Conservation (phyloP, 2,329 filamentous ascomycete species). For the Aspergillus viridinutans region DNA sequence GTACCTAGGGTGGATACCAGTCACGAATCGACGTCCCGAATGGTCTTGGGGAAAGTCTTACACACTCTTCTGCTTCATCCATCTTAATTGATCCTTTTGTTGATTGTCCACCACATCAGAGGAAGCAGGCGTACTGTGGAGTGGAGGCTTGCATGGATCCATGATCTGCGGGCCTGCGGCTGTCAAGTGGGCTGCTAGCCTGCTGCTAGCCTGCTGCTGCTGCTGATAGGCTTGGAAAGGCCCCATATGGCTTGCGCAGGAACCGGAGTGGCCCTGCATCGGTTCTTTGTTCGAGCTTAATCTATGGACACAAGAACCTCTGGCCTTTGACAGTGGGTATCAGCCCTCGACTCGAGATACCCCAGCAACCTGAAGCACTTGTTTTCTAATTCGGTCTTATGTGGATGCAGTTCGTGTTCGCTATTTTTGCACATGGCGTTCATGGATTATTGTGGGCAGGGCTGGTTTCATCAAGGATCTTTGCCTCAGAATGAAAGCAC, state of each 20-base stretch:
- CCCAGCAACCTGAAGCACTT: not conserved
- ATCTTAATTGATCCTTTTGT: not conserved
- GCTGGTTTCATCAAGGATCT: not conserved
- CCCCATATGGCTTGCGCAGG: slow-evolving; percentile 20
- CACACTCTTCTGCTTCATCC: not conserved
- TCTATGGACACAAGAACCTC: not conserved
- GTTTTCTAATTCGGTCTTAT: not conserved
- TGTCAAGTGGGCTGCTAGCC: slow-evolving; percentile 5
- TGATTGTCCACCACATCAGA: not conserved
- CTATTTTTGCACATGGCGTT: not conserved
- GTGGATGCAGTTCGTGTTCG: not conserved
- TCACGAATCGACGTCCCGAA: not conserved
- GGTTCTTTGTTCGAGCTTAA: slow-evolving; percentile 2
- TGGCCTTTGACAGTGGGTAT: not conserved
- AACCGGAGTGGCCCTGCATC: slow-evolving; percentile 15
- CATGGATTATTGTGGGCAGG: not conserved
- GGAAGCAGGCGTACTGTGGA: not conserved
- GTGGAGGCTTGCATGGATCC: not conserved
- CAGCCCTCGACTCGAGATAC: not conserved
- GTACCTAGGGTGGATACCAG: not conserved
- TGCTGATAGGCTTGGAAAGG: slow-evolving; percentile 7
- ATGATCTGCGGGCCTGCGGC: slow-evolving; percentile 17
- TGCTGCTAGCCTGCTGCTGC: no score
- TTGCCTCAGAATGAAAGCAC: not conserved
- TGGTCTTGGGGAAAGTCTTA: not conserved